These are phyloP conservation scores for Phytopythium cucurbitacearum DNA, from an alignment of 352 stramenopile species.

Conservation along the genomic window DNA sequence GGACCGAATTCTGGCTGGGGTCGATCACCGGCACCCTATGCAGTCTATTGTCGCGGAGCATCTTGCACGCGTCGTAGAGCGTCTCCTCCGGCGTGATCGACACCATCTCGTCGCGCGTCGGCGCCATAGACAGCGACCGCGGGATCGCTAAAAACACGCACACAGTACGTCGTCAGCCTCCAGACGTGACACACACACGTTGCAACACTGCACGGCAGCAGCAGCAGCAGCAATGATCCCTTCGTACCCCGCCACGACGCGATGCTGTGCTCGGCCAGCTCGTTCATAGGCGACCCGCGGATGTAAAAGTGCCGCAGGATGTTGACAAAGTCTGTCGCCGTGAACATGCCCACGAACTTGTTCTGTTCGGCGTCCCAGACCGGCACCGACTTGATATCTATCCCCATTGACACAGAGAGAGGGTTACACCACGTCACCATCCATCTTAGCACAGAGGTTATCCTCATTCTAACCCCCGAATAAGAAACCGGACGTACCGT, in stretches of 20 bases:
- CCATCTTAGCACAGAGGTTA: too few species aligned
- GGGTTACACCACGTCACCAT: neutral
- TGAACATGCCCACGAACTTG: conserved; percentile 97
- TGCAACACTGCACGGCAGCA: neutral
- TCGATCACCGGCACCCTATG: conserved; percentile 95
- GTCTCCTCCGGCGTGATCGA: conserved; percentile 85
- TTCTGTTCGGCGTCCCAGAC: conserved; percentile 95
- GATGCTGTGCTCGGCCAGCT: conserved; percentile 83
- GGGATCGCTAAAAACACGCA: conserved; percentile 68
- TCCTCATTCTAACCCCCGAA: too few species aligned
- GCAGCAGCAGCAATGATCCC: neutral
- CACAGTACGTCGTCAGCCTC: conserved; percentile 18
- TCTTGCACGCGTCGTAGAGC: conserved; percentile 88
- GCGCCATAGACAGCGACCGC: conserved; percentile 73
- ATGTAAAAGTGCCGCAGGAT: conserved; percentile 94
- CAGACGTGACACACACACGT: neutral
- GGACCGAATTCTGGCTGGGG: conserved; percentile 90
- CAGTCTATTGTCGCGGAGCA: conserved; percentile 80
- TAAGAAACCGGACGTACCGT: conserved; percentile 66
- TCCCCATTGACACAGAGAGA: conserved; percentile 10
- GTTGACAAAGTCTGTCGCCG: conserved; percentile 98
- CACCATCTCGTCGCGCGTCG: conserved; percentile 64
- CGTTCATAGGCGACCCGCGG: conserved; percentile 87
- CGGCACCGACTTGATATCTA: conserved; percentile 96
- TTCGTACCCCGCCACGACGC: conserved; percentile 72